Conservation (phyloP, 495 filamentous ascomycete species). For the Eremomyces bilateralis region DNA sequence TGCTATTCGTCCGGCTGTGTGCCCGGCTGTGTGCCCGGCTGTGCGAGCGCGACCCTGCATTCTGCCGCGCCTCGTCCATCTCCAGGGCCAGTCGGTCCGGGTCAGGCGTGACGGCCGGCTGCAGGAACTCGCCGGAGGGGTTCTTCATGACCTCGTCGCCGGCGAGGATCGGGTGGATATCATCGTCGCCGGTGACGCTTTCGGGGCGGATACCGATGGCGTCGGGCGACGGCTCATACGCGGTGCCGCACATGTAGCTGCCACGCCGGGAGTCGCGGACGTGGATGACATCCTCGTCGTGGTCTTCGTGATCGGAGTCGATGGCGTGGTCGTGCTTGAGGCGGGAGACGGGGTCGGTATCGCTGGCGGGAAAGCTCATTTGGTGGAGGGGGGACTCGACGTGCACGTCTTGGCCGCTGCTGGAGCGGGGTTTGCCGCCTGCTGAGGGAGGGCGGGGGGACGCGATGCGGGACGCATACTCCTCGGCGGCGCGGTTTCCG, state of each 20-base stretch:
- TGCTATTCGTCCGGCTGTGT: constrained; percentile 47
- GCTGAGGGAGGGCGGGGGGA: constrained; percentile 36
- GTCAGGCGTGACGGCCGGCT: constrained; percentile 28
- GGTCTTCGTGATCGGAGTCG: constrained; percentile 26
- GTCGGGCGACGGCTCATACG: constrained; percentile 22
- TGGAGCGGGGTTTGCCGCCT: constrained; percentile 16
- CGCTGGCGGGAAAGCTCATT: constrained; percentile 26
- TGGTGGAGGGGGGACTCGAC: constrained; percentile 37
- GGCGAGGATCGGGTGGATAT: constrained; percentile 42
- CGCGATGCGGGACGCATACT: constrained; percentile 48
- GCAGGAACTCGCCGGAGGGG: constrained; percentile 35
- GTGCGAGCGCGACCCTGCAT: constrained; percentile 29
- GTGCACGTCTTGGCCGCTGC: constrained; percentile 18
- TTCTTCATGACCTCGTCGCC: constrained; percentile 79
- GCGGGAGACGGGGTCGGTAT: constrained; percentile 4
- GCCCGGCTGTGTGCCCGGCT: constrained; percentile 43
- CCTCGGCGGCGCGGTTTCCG: constrained; percentile 58
- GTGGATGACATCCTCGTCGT: constrained; percentile 49
- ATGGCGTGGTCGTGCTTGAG: constrained; percentile 6
- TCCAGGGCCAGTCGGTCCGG: too few relatives aligned
- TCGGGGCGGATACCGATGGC: constrained; percentile 23
- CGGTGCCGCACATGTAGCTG: constrained; percentile 36
- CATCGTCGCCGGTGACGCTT: constrained; percentile 27
- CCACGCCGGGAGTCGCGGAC: constrained; percentile 47
- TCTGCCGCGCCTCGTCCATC: too few relatives aligned